Percentiles rank a stretch among this genome's conserved stretches.
phyloP scores from a whole-genome alignment of 371 early-diverging fungal species.

The Syncephalastrum racemosum region DNA sequence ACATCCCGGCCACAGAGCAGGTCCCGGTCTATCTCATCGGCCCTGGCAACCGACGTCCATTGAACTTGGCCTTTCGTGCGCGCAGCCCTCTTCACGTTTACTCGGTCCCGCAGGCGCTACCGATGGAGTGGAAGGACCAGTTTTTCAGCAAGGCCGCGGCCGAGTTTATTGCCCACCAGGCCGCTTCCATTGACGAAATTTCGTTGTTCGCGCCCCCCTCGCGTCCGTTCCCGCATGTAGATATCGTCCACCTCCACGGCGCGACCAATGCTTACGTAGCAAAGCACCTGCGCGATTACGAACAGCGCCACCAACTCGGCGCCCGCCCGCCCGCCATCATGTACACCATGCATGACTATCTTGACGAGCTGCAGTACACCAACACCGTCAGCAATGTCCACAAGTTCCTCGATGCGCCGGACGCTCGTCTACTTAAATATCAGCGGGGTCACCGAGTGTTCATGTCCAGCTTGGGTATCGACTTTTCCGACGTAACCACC shows the following conservation, averaged over 20 bases:
- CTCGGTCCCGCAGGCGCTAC: conserved; percentile 47
- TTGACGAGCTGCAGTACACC: conserved; percentile 61
- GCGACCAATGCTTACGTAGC: conserved; percentile 62
- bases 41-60: conserved; percentile 54
- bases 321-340: conserved; percentile 56
- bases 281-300: conserved; percentile 48
- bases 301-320: conserved; percentile 34
- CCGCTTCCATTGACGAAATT: conserved; percentile 51
- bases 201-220: conserved; percentile 52
- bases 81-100: conserved; percentile 49
- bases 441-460: conserved; percentile 57
- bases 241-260: conserved; percentile 64
- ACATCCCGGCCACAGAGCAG: conserved; percentile 15
- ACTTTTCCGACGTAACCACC: conserved; percentile 57
- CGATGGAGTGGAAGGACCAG: conserved; percentile 65
- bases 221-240: conserved; percentile 34
- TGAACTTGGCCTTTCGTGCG: conserved; percentile 56
- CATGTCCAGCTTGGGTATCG: conserved; percentile 59
- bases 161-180: conserved; percentile 54
- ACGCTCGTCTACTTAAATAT: conserved; percentile 24
- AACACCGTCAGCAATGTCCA: conserved; percentile 51
- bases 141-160: conserved; percentile 67
- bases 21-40: conserved; percentile 63
- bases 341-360: conserved; percentile 65
- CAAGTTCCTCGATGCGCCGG: conserved; percentile 47